Conservation (phyloP, 1,139 yeast species). For the Saccharomyces hybrid region DNA sequence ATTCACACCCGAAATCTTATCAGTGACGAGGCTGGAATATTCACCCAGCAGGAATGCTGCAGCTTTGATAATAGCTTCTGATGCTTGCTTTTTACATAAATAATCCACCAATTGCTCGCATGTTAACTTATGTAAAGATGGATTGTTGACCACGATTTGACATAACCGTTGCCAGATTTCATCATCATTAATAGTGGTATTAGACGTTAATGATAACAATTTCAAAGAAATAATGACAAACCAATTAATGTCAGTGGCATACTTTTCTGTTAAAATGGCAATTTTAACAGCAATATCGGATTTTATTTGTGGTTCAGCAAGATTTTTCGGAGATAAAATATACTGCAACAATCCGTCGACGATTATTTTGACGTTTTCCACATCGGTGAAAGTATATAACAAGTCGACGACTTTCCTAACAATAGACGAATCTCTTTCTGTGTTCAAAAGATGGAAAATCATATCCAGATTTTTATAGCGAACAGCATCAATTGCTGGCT, state of each 20-base stretch:
- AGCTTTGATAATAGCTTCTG: conserved; percentile 64
- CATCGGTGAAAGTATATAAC: conserved; percentile 62
- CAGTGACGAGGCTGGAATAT: conserved; percentile 51
- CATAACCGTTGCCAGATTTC: conserved; percentile 87
- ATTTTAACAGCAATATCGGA: conserved; percentile 73
- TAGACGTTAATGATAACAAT: conserved; percentile 62
- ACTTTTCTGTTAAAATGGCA: conserved; percentile 76
- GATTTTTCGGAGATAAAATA: conserved; percentile 54
- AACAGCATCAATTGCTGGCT: conserved; percentile 29
- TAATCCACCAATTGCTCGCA: conserved; percentile 44
- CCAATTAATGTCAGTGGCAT: conserved; percentile 78
- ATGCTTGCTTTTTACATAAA: conserved; percentile 37
- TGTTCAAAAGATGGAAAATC: conserved; percentile 38
- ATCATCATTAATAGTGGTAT: conserved; percentile 46
- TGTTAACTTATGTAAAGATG: conserved; percentile 58
- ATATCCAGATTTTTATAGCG: conserved; percentile 37
- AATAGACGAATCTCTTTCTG: conserved; percentile 63
- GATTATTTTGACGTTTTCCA: conserved; percentile 49
- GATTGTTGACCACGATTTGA: conserved; percentile 82
- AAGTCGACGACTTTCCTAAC: conserved; percentile 72
- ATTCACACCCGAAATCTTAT: conserved; percentile 37
- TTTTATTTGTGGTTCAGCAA: conserved; percentile 39
- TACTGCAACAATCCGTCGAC: conserved; percentile 58
- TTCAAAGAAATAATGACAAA: conserved; percentile 70
- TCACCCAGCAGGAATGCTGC: conserved; percentile 80